Evolutionary conservation across 495 filamentous ascomycete genomes (phyloP), one percentile per base, ranked within the genome.

Genomic region (Hypoxylon rickii): DNA sequence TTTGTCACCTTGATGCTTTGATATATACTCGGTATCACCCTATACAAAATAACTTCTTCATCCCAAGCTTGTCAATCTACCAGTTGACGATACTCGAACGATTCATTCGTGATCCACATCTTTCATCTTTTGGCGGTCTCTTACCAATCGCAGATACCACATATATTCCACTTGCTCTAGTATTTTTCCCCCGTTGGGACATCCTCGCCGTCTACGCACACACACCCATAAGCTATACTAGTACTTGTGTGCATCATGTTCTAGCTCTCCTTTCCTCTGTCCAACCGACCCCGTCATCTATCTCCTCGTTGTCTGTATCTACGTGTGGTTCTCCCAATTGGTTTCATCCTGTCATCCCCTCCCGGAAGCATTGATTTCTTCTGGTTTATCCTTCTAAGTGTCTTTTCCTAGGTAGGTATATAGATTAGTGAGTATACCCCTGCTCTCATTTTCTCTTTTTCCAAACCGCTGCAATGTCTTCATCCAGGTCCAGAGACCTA

Each of bases 231-330:
- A n/a, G 24, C 24, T 29, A 29, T 51, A 38, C 50, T 43, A 20
- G 45, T 45, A 50, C 24, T 32, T 42, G 46, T 65, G 48, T 62
- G 52, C 66, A 68, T 55, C 63, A 68, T 68, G 66, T 68, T 68
- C 63, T 68, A 68, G 63, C 49, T 58, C 56, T 36, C 37, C 36
- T 47, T 47, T 34, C 24, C 50, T 46, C 53, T 44, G 26, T 37
- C 41, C 22, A 26, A 48, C 45, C 34, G 58, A 40, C 46, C 38
- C 50, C 54, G 43, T 54, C 51, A 19, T 61, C 48, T 49, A 20
- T 62, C 48, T 55, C 26, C 31, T 58, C 55, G 60, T 55, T 46
- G 63, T 54, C 63, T 54, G 48, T 64, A 44, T 65, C 26, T 55
- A 55, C 53, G 66, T 68, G 63, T 61, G 39, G 66, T 56, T 66